Conservation (phyloP, 768 basidiomycete genomes). For the Termitomyces sp. region DNA sequence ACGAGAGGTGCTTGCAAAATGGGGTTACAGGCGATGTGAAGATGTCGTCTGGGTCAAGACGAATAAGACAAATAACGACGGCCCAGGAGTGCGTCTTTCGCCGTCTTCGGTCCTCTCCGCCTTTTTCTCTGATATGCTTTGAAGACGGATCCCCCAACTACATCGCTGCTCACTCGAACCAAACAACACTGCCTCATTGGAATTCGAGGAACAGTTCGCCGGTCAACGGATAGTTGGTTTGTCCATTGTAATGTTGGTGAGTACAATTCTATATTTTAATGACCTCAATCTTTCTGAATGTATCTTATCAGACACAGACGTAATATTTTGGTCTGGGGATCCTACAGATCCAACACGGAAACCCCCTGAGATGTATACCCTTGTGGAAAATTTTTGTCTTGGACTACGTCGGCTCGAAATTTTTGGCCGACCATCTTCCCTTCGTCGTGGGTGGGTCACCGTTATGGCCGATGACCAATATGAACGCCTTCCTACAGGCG, state of each 20-base stretch:
- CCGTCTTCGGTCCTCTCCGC: neutral
- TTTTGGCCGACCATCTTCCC: slow-evolving; percentile 69
- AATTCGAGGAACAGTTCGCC: slow-evolving; percentile 92
- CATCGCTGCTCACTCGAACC: slow-evolving; percentile 81
- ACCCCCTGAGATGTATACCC: slow-evolving; percentile 93
- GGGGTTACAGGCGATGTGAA: slow-evolving; percentile 94
- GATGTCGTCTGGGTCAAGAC: slow-evolving; percentile 99
- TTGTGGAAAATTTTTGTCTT: slow-evolving; percentile 97
- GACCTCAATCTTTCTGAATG: slow-evolving; percentile 10
- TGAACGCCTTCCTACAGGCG: slow-evolving; percentile 37
- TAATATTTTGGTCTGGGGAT: slow-evolving; percentile 96
- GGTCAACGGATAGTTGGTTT: slow-evolving; percentile 94
- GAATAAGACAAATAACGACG: slow-evolving; percentile 67
- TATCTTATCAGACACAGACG: slow-evolving; percentile 77
- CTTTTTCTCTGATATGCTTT: slow-evolving; percentile 9
- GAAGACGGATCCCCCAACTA: slow-evolving; percentile 83
- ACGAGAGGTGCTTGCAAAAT: slow-evolving; percentile 83
- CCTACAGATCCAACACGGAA: slow-evolving; percentile 76
- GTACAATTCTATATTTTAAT: slow-evolving; percentile 21
- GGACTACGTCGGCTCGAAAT: slow-evolving; percentile 89
- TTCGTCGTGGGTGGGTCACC: slow-evolving; percentile 93
- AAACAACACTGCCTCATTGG: slow-evolving; percentile 98
- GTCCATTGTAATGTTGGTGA: slow-evolving; percentile 96
- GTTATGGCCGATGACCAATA: slow-evolving; percentile 66
- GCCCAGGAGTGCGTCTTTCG: slow-evolving; percentile 61